A percentile compares a stretch with the other conserved stretches of the same genome.
Conservation (phyloP, 1,139 yeast genomes). For the Suhomyces taliae region DNA sequence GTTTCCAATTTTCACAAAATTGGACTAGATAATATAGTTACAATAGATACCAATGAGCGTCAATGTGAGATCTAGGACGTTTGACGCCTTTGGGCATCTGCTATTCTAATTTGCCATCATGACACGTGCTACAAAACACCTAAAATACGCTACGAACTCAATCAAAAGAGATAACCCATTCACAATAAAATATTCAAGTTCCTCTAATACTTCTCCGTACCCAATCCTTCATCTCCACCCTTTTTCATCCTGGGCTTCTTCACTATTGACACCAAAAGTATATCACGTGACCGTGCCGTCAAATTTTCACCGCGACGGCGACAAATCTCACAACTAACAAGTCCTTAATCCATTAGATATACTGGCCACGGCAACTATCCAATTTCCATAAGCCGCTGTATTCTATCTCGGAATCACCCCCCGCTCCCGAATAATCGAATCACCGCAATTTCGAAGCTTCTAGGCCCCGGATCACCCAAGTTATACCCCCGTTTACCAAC, state of each 20-base stretch:
- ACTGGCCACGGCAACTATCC: background rate
- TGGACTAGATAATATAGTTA: no score
- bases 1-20: no score
- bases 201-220: no score
- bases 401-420: background rate
- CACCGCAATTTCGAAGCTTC: background rate
- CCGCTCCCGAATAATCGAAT: no score
- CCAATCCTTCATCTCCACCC: background rate
- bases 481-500: background rate
- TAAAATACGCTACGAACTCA: no score
- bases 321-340: background rate
- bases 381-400: background rate
- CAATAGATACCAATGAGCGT: no score
- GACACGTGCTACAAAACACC: no score
- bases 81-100: no score
- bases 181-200: no score
- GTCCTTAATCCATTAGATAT: background rate
- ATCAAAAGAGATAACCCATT: no score
- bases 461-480: background rate
- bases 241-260: background rate
- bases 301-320: constrained; percentile 10
- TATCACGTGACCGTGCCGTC: constrained; percentile 2
- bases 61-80: no score
- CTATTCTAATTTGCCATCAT: no score
- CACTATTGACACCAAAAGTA: background rate